Base-by-base conservation (phyloP, 495 filamentous ascomycete species). In the Jackrogersella multiformis region DNA sequence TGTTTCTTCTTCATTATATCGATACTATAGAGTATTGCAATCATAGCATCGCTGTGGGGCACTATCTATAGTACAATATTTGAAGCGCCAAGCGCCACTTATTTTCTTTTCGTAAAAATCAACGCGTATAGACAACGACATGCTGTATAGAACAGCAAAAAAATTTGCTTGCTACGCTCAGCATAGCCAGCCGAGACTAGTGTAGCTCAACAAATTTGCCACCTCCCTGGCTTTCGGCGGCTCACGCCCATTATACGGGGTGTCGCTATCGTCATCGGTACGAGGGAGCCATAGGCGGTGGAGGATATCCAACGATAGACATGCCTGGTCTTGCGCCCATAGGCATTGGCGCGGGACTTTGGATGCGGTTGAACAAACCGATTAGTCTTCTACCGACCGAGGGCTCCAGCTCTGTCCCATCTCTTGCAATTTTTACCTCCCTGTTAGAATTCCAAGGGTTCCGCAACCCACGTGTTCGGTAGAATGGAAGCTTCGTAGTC, bases 381-480 rank as follows among this genome's bases (percentile, higher is more conserved):
- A 95, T 79, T 30, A 98, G 78, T 70, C 86, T 86, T 66, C 87
- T 87, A 10, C 94, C 95, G 21, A 97, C 87, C 42, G 77, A 85
- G 44, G 94, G 90, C 75, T 98, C 94, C 16, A 99, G 81, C 77
- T 97, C 95, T 0, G 95, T 99, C 4, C 93, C 95, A 75, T 99
- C 95, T 69, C 95, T 84, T 7, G 95, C 95, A 68, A 99, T 96
- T 74, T 99, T 99, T 45, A 99, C 92, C 70, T 97, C 95, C 44
- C 95, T 82, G 72, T 97, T 97, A 1, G 92, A 89, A 75, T 99
- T 98, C 95, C 94, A 97, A 2, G 90, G 88, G 71, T 99, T 99
- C n/a, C 95, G 85, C 30, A 99, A 75, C 0, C 94, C 94, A 51
- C 94, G 81, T 0, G 93, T 97, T 41, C 91, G 88, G 74, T 96